Conservation (phyloP, 169 alveolate species). For the Plasmodium vinckei region DNA sequence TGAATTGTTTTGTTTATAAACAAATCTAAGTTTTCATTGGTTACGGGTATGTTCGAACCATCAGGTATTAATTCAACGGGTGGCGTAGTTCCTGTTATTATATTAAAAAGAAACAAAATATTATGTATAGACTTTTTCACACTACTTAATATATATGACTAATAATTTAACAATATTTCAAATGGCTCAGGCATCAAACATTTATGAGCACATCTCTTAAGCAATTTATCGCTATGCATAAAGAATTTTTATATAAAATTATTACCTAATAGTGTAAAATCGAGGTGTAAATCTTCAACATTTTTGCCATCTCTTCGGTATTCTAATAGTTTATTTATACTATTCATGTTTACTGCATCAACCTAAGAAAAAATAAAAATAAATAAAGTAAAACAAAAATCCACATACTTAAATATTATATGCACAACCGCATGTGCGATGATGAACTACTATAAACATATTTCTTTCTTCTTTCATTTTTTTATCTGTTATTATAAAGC, state of each 20-base stretch:
- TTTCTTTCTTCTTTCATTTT: background rate
- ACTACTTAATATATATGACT: background rate
- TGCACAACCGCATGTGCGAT: too few relatives aligned
- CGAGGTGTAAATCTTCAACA: constrained; percentile 69
- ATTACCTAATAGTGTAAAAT: constrained; percentile 73
- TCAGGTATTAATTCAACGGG: constrained; percentile 78
- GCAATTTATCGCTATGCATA: background rate
- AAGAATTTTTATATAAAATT: background rate
- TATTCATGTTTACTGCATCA: constrained; percentile 72
- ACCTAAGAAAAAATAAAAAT: constrained; percentile 1
- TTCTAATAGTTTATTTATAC: constrained; percentile 69
- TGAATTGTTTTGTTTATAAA: constrained; percentile 76
- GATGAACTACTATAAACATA: too few relatives aligned
- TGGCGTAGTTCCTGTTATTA: constrained; percentile 63
- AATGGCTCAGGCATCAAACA: background rate
- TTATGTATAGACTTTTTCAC: background rate
- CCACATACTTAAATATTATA: background rate
- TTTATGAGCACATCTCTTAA: constrained; percentile 4
- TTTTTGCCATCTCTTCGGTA: constrained; percentile 51
- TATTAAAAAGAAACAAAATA: background rate
- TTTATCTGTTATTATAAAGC: background rate
- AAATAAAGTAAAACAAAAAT: background rate
- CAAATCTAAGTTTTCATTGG: constrained; percentile 75
- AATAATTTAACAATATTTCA: background rate
- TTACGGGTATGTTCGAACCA: constrained; percentile 77